Evolutionary conservation across 345 rosid genomes (phyloP).

Genomic region (Euphorbia tirucalli): DNA sequence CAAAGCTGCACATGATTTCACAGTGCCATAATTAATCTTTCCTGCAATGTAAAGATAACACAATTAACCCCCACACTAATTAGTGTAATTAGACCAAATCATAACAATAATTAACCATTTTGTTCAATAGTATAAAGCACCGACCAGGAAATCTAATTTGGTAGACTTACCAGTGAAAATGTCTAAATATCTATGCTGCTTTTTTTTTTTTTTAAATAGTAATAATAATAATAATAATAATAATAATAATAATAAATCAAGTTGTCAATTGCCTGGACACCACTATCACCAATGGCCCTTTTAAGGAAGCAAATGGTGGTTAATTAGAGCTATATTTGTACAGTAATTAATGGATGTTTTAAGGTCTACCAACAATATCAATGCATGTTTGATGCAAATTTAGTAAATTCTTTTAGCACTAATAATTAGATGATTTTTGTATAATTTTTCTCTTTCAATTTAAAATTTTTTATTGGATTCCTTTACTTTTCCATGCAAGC

Average conservation of each 20-base stretch:
- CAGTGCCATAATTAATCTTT: conserved; percentile 20
- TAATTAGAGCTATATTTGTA: neutral
- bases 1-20: conserved; percentile 4
- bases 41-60: conserved; percentile 10
- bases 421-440: neutral
- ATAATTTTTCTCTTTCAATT: conserved; percentile 3
- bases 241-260: neutral
- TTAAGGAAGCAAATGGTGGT: conserved; percentile 40
- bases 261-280: conserved; percentile 27
- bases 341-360: conserved; percentile 28
- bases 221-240: too few relatives aligned
- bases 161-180: conserved; percentile 25
- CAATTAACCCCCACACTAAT: neutral
- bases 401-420: conserved; percentile 13
- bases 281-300: conserved; percentile 20
- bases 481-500: conserved; percentile 36
- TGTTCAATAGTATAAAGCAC: conserved; percentile 15
- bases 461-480: conserved; percentile 29
- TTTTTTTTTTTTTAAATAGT: neutral
- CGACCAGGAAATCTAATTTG: conserved; percentile 37
- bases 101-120: conserved; percentile 7
- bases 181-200: neutral
- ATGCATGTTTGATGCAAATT: conserved; percentile 28
- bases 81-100: conserved; percentile 8
- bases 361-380: conserved; percentile 34